Percentiles rank a stretch among this genome's conserved stretches.
Evolutionary conservation across 805 yeast species (phyloP).

Genomic region (Lachancea mirantina): DNA sequence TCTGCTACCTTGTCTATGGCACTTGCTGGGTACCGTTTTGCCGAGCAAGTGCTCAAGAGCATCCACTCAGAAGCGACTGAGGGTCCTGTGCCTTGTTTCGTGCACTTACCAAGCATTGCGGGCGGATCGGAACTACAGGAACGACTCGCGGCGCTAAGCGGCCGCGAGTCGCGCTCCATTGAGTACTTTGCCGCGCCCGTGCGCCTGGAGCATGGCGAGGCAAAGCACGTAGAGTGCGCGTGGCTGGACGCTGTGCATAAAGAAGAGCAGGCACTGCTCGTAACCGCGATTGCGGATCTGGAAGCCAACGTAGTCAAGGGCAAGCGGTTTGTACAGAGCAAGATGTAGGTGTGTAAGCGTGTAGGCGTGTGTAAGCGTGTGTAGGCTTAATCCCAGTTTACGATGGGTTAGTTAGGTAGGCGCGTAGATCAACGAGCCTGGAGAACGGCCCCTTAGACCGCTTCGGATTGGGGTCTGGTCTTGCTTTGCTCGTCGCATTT

Average conservation of each 20-base stretch:
- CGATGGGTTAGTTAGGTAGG: too few relatives aligned
- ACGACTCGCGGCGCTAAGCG: slow-evolving; percentile 32
- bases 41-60: slow-evolving; percentile 52
- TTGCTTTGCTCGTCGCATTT: too few relatives aligned
- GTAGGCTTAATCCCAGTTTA: too few relatives aligned
- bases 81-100: slow-evolving; percentile 41
- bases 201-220: slow-evolving; percentile 44
- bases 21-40: slow-evolving; percentile 72
- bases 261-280: slow-evolving; percentile 46
- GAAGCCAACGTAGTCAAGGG: slow-evolving; percentile 54
- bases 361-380: too few relatives aligned
- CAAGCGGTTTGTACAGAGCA: slow-evolving; percentile 35
- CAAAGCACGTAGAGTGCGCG: slow-evolving; percentile 44
- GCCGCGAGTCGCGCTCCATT: too few relatives aligned
- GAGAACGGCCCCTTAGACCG: too few relatives aligned
- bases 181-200: slow-evolving; percentile 60
- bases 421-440: too few relatives aligned
- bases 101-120: slow-evolving; percentile 47
- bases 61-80: slow-evolving; percentile 22
- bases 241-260: slow-evolving; percentile 40
- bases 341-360: slow-evolving; percentile 5
- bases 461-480: too few relatives aligned
- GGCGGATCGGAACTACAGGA: slow-evolving; percentile 40
- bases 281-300: slow-evolving; percentile 48
- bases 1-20: slow-evolving; percentile 86